Evolutionary conservation across 352 stramenopile genomes (phyloP), one percentile per base, ranked within the genome.

Genomic region (Phytophthora megakarya): DNA sequence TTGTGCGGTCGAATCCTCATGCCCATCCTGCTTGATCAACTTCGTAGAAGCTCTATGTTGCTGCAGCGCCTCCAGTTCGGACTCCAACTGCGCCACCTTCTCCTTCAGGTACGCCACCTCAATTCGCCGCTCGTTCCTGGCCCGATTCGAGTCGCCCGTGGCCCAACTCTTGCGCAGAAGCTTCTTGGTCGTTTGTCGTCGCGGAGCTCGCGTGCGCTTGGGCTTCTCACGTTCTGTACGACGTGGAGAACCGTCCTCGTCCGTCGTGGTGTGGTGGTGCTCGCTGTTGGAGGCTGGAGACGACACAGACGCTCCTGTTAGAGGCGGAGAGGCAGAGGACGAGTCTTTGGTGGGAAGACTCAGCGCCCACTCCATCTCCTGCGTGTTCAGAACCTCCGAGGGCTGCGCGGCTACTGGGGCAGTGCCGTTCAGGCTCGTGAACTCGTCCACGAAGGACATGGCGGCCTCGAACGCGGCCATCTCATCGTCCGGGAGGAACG

Each of bases 91-190:
- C 11, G 43, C 47, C 16, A 82, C 72, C 56, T 74, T 73, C 53
- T 78, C 64, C 30, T 42, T 62, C 12, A 81, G 39, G 45, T 81
- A 79, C n/a, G 70, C 61, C 37, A 81, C 67, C 44, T 81, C 73
- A 47, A 79, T 70, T 18, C 67, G 48, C 4, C 73, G 73, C 23
- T 76, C 73, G 38, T 81, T 74, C 32, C 73, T 70, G 18, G 72
- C 73, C 3, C 68, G 67, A 43, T 79, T 79, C 8, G 67, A 72
- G 43, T 79, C 65, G 22, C 65, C 65, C 4, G 61, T 70, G 19
- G 57, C 60, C 65, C 65, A 73, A 42, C 53, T 73, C 47, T 73
- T 73, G 40, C 65, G 65, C 52, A 73, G 47, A 3, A 73, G 53
- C 58, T 76, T 73, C 65, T 77, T 77, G 30, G 56, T 47, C 33